A percentile compares a stretch with the other conserved stretches of the same genome.
Evolutionary conservation across 2,329 filamentous ascomycete genomes (phyloP).

Genomic region (Dissoconium aciculare): DNA sequence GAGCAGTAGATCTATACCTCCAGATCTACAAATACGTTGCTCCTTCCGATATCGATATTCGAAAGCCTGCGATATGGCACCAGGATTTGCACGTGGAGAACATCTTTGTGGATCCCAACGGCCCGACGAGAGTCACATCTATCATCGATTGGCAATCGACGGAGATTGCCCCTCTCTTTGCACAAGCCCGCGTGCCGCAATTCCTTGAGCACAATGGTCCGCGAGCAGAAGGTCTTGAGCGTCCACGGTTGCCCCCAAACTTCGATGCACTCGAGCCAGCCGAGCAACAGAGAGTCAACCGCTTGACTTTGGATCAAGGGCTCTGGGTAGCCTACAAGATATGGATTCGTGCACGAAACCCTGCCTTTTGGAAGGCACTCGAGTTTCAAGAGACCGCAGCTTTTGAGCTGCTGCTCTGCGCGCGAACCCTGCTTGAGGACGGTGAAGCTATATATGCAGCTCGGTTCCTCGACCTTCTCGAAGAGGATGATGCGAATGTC

Average conservation of each 20-base stretch:
- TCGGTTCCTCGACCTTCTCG: background rate
- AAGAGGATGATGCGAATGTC: conserved; percentile 1
- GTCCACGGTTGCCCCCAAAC: conserved; percentile 17
- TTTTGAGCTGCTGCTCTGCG: conserved; percentile 4
- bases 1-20: conserved; percentile 21
- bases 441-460: conserved; percentile 3
- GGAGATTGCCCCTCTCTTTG: conserved; percentile 24
- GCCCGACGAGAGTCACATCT: conserved; percentile 21
- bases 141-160: conserved; percentile 26
- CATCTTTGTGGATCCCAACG: conserved; percentile 22
- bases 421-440: conserved; percentile 9
- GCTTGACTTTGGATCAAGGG: conserved; percentile 19
- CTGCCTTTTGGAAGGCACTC: conserved; percentile 18
- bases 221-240: conserved; percentile 15
- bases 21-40: conserved; percentile 13
- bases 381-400: conserved; percentile 20
- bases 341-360: conserved; percentile 15
- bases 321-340: conserved; percentile 20
- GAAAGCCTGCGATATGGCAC: conserved; percentile 22
- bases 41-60: conserved; percentile 4
- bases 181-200: conserved; percentile 22
- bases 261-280: conserved; percentile 13
- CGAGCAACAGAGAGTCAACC: conserved; percentile 14
- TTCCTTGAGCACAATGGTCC: conserved; percentile 25
- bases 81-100: conserved; percentile 27